These are phyloP conservation scores for Raddia distichophylla DNA, from an alignment of 176 grass and related monocot genomes.

Conservation along the genomic window DNA sequence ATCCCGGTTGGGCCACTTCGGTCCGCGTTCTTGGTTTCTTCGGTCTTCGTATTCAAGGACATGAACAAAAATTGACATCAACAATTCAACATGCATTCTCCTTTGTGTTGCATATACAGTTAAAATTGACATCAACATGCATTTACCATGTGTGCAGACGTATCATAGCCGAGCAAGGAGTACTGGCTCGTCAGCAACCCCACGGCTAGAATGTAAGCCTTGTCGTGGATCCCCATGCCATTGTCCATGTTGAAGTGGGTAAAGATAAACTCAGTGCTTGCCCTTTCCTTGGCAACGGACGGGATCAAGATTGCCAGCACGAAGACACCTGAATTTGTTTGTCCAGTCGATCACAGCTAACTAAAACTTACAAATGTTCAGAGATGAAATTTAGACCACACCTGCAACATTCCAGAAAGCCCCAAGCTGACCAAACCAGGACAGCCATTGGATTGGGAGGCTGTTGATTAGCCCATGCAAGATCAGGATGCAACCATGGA, in stretches of 20 bases:
- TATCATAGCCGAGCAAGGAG: conserved; percentile 59
- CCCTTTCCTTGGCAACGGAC: conserved; percentile 53
- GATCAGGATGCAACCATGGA: conserved; percentile 54
- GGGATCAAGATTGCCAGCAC: conserved; percentile 58
- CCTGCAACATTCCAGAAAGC: conserved; percentile 59
- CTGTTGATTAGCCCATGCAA: conserved; percentile 67
- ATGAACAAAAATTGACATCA: background rate
- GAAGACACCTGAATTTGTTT: conserved; percentile 27
- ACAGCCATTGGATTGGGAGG: conserved; percentile 54
- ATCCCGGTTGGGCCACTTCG: conserved; percentile 67
- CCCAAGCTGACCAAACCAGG: conserved; percentile 54
- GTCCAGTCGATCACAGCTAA: background rate
- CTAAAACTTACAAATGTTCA: background rate
- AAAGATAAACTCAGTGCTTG: conserved; percentile 57
- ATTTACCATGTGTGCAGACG: conserved; percentile 74
- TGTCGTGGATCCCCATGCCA: conserved; percentile 45
- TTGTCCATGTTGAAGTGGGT: conserved; percentile 71
- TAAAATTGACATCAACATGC: no score
- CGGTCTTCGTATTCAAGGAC: conserved; percentile 34
- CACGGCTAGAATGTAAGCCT: conserved; percentile 57
- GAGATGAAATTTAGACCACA: background rate
- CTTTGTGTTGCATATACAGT: no score
- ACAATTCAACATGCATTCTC: no score
- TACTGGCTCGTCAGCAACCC: conserved; percentile 75
- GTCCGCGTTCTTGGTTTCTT: conserved; percentile 80